Evolutionary conservation across 2,329 filamentous ascomycete species (phyloP).

Genomic region (Torrubiellomyces zombiae): DNA sequence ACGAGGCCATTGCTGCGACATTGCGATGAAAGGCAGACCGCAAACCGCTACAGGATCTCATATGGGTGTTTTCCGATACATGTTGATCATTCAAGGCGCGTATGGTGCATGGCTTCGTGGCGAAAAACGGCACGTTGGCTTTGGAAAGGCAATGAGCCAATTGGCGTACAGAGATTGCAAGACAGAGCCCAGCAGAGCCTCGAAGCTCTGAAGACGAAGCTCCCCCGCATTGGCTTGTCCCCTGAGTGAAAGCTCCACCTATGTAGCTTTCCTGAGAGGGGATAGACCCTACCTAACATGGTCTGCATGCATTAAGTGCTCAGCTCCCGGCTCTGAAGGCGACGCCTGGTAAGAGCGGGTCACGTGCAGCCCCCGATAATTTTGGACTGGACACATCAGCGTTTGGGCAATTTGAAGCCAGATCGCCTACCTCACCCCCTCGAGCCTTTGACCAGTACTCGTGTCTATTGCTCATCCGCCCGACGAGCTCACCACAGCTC

Average conservation of each 20-base stretch:
- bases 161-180: slow-evolving; percentile 1
- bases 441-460: slow-evolving; percentile 14
- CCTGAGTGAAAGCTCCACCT: neutral
- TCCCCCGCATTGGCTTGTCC: neutral
- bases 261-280: neutral
- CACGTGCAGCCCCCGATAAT: slow-evolving; percentile 18
- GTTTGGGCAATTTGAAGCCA: slow-evolving; percentile 24
- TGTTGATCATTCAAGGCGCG: too few species aligned
- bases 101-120: too few species aligned
- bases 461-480: slow-evolving; percentile 13
- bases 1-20: slow-evolving; percentile 22
- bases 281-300: neutral
- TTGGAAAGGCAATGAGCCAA: neutral
- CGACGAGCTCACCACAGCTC: slow-evolving; percentile 22
- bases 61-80: too few species aligned
- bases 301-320: too few species aligned
- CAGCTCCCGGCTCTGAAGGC: slow-evolving; percentile 1
- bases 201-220: too few species aligned
- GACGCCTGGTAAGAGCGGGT: slow-evolving; percentile 7
- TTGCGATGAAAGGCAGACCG: slow-evolving; percentile 16
- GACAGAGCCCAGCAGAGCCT: too few species aligned
- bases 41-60: too few species aligned
- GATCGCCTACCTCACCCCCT: slow-evolving; percentile 23
- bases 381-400: slow-evolving; percentile 27
- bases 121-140: too few species aligned